Conservation (phyloP, 202 grass and related monocot genomes). For the Cymbopogon flexuosus region DNA sequence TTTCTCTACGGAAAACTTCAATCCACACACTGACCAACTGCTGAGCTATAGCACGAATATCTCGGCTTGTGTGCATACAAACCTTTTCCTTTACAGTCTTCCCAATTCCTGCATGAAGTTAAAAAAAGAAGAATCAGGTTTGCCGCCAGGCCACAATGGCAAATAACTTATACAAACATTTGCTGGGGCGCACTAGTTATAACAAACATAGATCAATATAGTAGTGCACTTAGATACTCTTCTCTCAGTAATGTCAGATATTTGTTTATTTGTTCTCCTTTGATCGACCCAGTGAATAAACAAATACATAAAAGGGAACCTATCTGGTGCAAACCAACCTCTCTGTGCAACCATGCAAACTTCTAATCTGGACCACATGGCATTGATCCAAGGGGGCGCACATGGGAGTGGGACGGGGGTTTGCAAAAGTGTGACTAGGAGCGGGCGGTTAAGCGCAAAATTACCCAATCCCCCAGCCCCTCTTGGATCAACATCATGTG, state of each 20-base stretch:
- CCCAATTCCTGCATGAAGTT: constrained; percentile 65
- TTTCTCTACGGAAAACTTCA: constrained; percentile 97
- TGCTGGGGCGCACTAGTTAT: neutral
- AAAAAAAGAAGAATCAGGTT: constrained; percentile 26
- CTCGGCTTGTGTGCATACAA: constrained; percentile 95
- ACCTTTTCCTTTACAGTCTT: constrained; percentile 96
- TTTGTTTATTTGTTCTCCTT: constrained; percentile 15
- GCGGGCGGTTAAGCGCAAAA: no score
- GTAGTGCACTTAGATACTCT: constrained; percentile 21
- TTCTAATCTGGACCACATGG: no score
- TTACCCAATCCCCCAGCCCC: no score
- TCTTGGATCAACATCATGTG: no score
- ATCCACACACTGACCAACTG: constrained; percentile 93
- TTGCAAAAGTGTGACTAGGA: no score
- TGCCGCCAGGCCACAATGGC: neutral
- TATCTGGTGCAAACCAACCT: no score
- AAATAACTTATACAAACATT: constrained; percentile 19
- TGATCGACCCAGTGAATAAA: neutral
- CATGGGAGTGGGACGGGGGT: no score
- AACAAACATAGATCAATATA: constrained; percentile 11
- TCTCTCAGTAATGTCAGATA: constrained; percentile 3
- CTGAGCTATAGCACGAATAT: constrained; percentile 93
- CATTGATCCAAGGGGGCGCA: no score
- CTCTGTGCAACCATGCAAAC: no score
- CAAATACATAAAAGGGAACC: neutral